A percentile compares a stretch with the other conserved stretches of the same genome.
phyloP scores from a whole-genome alignment of 768 basidiomycete species.

The Coprinopsis strossmayeri region DNA sequence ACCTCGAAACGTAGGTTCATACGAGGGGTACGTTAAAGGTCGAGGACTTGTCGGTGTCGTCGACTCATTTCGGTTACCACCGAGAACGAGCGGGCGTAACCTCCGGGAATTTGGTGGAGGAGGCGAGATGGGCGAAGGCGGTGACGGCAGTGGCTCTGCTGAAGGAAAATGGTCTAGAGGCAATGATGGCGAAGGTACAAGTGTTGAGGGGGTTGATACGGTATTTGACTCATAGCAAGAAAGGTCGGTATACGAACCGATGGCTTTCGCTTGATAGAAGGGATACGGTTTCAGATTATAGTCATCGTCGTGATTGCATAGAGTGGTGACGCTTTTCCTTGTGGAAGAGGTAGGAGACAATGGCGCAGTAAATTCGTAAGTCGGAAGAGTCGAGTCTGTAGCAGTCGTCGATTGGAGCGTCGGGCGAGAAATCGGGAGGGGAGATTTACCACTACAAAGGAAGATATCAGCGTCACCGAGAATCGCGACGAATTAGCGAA shows the following conservation, averaged over 20 bases:
- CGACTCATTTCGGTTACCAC: neutral
- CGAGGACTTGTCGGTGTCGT: neutral
- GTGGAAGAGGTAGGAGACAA: neutral
- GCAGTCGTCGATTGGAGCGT: constrained; percentile 4
- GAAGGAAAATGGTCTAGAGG: neutral
- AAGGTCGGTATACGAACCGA: constrained; percentile 13
- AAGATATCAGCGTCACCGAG: too few species aligned
- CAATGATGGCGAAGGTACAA: neutral
- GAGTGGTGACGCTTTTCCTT: neutral
- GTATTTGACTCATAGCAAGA: neutral
- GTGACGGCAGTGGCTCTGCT: neutral
- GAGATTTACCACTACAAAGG: neutral
- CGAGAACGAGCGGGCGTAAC: neutral
- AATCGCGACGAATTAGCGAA: neutral
- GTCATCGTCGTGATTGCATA: neutral
- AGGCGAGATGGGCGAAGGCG: neutral
- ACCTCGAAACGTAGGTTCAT: neutral
- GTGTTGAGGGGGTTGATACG: neutral
- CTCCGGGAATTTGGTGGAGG: neutral
- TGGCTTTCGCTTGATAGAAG: constrained; percentile 5
- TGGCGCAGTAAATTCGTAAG: neutral
- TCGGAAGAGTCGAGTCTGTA: constrained; percentile 7
- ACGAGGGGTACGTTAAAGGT: constrained; percentile 2
- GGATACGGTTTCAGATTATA: neutral
- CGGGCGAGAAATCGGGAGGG: constrained; percentile 6